Evolutionary conservation across 768 basidiomycete genomes (phyloP).

Genomic region (Russula ochroleuca): DNA sequence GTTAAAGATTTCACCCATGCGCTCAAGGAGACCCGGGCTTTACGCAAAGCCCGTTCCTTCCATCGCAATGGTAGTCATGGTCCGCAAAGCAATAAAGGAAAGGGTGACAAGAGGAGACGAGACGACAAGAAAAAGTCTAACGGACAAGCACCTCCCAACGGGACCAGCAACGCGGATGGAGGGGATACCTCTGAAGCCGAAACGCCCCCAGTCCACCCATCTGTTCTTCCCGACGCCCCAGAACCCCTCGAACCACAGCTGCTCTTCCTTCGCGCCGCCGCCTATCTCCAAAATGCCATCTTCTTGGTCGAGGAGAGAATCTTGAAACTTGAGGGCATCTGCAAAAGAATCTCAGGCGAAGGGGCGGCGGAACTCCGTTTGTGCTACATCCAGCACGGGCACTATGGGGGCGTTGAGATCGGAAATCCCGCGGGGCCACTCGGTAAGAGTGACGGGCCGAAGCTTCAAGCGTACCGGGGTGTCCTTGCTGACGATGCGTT

Average conservation of each 20-base stretch:
- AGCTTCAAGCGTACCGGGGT: slow-evolving; percentile 57
- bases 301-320: slow-evolving; percentile 69
- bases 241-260: slow-evolving; percentile 85
- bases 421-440: slow-evolving; percentile 76
- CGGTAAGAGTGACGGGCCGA: slow-evolving; percentile 53
- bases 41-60: slow-evolving; percentile 57
- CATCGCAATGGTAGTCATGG: slow-evolving; percentile 46
- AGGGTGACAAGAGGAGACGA: slow-evolving; percentile 53
- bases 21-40: slow-evolving; percentile 68
- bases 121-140: slow-evolving; percentile 42
- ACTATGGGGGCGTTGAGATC: slow-evolving; percentile 82
- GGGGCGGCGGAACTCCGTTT: slow-evolving; percentile 67
- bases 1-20: slow-evolving; percentile 79
- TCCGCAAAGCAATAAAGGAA: slow-evolving; percentile 40
- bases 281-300: slow-evolving; percentile 76
- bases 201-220: slow-evolving; percentile 58
- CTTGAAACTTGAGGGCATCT: slow-evolving; percentile 64
- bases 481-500: slow-evolving; percentile 53
- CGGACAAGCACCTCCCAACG: slow-evolving; percentile 65
- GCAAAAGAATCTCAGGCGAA: slow-evolving; percentile 54
- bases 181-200: slow-evolving; percentile 50
- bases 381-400: slow-evolving; percentile 68
- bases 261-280: slow-evolving; percentile 80
- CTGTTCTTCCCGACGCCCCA: slow-evolving; percentile 70
- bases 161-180: slow-evolving; percentile 51